A percentile compares a stretch with the other conserved stretches of the same genome.
phyloP scores from a whole-genome alignment of 768 basidiomycete species.

The Agrocybe pediades region DNA sequence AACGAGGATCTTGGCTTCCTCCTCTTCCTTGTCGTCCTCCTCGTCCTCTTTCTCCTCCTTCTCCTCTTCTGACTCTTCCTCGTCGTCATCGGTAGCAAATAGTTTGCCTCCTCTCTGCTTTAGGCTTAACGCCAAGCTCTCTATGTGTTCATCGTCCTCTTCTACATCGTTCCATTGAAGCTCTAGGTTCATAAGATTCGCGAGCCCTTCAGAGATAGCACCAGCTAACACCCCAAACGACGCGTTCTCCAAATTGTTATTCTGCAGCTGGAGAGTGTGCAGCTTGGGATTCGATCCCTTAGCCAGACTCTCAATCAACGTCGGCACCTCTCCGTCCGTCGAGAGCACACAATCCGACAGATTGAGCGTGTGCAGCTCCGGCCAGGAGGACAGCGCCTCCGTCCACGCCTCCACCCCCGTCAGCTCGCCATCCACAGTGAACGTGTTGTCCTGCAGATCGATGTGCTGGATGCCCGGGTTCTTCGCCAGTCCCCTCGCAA shows the following conservation, averaged over 20 bases:
- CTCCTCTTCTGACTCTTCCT: conserved; percentile 71
- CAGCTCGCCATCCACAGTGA: conserved; percentile 60
- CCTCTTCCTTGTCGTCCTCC: conserved; percentile 32
- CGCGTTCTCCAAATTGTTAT: conserved; percentile 81
- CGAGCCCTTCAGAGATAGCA: conserved; percentile 62
- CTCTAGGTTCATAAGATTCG: conserved; percentile 68
- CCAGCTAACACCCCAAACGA: conserved; percentile 69
- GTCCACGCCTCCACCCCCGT: conserved; percentile 61
- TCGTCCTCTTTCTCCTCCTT: conserved; percentile 52
- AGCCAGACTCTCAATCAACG: conserved; percentile 60
- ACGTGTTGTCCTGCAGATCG: conserved; percentile 93
- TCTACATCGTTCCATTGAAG: conserved; percentile 91
- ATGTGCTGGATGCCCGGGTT: conserved; percentile 70
- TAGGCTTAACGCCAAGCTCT: conserved; percentile 53
- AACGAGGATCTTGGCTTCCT: conserved; percentile 23
- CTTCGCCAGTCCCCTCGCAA: conserved; percentile 74
- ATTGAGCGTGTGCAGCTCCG: conserved; percentile 75
- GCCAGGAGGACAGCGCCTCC: conserved; percentile 68
- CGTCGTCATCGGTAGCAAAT: conserved; percentile 77
- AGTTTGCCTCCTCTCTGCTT: conserved; percentile 70
- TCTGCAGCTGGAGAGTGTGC: conserved; percentile 80
- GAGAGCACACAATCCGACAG: conserved; percentile 91
- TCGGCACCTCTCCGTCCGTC: conserved; percentile 75
- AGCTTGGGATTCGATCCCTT: conserved; percentile 75
- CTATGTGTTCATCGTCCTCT: conserved; percentile 68